Evolutionary conservation across 257 asterid genomes (phyloP), one percentile per base, ranked within the genome.

Genomic region (Fraxinus cuspidata): DNA sequence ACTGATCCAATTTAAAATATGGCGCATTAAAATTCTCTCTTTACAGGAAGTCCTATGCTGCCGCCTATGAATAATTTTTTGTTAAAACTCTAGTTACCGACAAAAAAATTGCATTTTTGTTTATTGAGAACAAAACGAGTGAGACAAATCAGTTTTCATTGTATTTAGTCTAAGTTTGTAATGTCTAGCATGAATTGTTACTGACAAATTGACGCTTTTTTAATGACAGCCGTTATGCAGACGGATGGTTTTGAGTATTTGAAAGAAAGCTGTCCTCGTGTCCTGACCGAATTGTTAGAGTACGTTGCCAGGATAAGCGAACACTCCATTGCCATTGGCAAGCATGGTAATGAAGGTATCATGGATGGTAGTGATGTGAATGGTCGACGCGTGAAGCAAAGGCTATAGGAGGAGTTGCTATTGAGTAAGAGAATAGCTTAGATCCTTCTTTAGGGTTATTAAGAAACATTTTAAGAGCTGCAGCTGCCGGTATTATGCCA

Each of bases 381-480:
- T 63, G 94, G 98, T 28, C 86, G 99, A 77, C 97, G 99, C 1
- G 99, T 96, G 78, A 96, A 93, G 82, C 98, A 92, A 78, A 86
- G 98, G 77, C 80, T 89, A 70, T 86, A 78, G 81, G 13, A 9
- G 47, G 81, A 64, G 73, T 32, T 79, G 73, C 67, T 19, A 69
- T 66, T 69, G 49, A 44, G 76, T 53, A 66, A 74, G 75, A 72
- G 37, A 78, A 83, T 85, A 86, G 80, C 75, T 70, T 40, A 11
- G 82, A 71, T 67, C 71, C 81, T 51, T 68, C 29, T 58, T 35
- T 83, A 81, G 87, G 80, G 73, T 64, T 77, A 34, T 56, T 81
- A 70, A 19, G 23, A 71, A 58, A 72, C 84, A 74, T 69, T 79
- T 83, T 81, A 78, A 58, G 53, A 77, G 80, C 73, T 79, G 80